phyloP scores from a whole-genome alignment of 371 early-diverging fungal species.

The Circinella minor region DNA sequence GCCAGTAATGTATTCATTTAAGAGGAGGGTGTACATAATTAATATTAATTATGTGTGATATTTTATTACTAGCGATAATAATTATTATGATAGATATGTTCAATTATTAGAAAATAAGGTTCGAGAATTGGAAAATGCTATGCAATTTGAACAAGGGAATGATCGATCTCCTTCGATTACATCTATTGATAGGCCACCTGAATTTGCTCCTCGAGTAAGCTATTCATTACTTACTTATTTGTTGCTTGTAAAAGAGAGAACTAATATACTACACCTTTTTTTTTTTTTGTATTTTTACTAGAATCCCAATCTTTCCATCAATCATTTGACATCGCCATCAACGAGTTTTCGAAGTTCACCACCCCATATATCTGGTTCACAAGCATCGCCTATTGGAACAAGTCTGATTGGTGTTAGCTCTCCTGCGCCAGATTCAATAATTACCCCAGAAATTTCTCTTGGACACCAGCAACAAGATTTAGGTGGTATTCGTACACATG shows the following conservation, averaged over 20 bases:
- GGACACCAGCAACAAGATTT: not conserved
- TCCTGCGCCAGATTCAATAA: not conserved
- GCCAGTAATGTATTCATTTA: constrained; percentile 21
- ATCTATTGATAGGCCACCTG: not conserved
- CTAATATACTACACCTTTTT: not conserved
- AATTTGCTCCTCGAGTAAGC: constrained; percentile 6
- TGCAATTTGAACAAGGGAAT: constrained; percentile 16
- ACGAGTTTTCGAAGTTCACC: not conserved
- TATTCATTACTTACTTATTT: not conserved
- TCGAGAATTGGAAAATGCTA: constrained; percentile 24
- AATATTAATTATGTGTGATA: not conserved
- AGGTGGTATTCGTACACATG: constrained; percentile 1
- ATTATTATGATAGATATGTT: constrained; percentile 22
- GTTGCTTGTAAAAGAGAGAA: not conserved
- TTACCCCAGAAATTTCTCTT: not conserved
- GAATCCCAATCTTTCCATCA: constrained; percentile 11
- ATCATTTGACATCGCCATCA: constrained; percentile 12
- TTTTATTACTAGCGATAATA: too few species aligned
- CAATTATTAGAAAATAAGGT: constrained; percentile 30
- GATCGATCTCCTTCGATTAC: constrained; percentile 10
- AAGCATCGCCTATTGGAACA: not conserved
- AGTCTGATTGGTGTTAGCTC: not conserved
- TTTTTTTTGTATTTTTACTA: not conserved
- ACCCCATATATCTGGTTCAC: not conserved
- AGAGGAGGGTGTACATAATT: not conserved